Conservation (phyloP, 2,329 filamentous ascomycete genomes). For the Seiridium cupressi region DNA sequence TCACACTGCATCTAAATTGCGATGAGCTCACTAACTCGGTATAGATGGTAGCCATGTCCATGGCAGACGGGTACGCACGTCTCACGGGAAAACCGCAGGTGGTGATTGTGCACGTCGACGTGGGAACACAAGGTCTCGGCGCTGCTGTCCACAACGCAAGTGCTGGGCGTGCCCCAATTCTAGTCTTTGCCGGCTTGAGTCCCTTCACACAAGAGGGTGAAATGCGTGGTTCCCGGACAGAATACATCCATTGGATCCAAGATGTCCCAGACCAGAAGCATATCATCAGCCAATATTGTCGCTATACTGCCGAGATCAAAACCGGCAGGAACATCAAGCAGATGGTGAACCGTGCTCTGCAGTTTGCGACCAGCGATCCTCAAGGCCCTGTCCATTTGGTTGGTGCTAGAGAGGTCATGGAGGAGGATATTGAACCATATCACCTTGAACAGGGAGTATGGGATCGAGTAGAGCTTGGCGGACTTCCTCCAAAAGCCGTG, state of each 20-base stretch:
- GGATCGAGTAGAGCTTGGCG: slow-evolving; percentile 68
- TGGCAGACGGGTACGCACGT: slow-evolving; percentile 79
- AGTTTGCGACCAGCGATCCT: slow-evolving; percentile 76
- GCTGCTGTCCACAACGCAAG: slow-evolving; percentile 80
- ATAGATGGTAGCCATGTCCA: slow-evolving; percentile 80
- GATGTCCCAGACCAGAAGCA: slow-evolving; percentile 79
- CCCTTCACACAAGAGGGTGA: slow-evolving; percentile 78
- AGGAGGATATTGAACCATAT: slow-evolving; percentile 78
- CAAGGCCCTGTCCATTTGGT: slow-evolving; percentile 78
- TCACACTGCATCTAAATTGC: background rate
- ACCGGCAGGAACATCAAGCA: slow-evolving; percentile 85
- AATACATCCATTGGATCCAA: slow-evolving; percentile 86
- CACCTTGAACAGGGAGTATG: slow-evolving; percentile 66
- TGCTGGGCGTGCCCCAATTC: slow-evolving; percentile 68
- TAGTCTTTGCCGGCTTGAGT: slow-evolving; percentile 76
- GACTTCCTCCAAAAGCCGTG: slow-evolving; percentile 50
- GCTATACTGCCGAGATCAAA: slow-evolving; percentile 80
- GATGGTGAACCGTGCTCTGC: slow-evolving; percentile 80
- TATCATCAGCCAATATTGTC: slow-evolving; percentile 81
- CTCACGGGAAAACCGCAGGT: slow-evolving; percentile 71
- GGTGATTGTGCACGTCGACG: slow-evolving; percentile 79
- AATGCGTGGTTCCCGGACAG: slow-evolving; percentile 72
- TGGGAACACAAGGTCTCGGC: slow-evolving; percentile 76
- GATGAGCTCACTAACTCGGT: background rate
- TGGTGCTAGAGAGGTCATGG: slow-evolving; percentile 79